Conservation (phyloP, 805 yeast genomes). For the Metschnikowia henanensis region DNA sequence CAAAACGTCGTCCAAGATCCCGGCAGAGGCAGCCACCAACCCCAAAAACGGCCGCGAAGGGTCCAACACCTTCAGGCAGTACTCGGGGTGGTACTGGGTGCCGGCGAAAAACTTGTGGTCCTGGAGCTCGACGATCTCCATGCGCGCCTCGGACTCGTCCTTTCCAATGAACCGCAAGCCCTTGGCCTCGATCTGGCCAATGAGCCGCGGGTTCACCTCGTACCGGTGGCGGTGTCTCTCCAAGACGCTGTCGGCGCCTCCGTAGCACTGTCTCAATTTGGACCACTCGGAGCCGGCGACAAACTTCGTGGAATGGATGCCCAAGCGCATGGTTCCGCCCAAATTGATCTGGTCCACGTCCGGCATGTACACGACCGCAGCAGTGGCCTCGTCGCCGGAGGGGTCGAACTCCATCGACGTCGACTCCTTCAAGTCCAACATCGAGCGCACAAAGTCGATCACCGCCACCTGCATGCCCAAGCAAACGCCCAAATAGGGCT, state of each 20-base stretch:
- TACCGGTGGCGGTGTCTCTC: constrained; percentile 99
- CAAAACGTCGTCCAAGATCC: constrained; percentile 70
- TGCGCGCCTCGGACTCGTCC: constrained; percentile 86
- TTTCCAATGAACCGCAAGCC: constrained; percentile 92
- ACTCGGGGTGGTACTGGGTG: constrained; percentile 98
- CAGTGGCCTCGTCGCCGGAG: constrained; percentile 56
- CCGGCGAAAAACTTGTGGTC: constrained; percentile 91
- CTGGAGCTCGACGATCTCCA: constrained; percentile 88
- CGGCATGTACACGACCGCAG: constrained; percentile 95
- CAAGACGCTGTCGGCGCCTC: constrained; percentile 60
- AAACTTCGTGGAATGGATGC: constrained; percentile 88
- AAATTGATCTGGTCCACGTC: constrained; percentile 93
- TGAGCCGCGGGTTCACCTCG: constrained; percentile 88
- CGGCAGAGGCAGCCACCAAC: constrained; percentile 90
- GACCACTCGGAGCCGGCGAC: constrained; percentile 65
- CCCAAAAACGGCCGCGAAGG: constrained; percentile 98
- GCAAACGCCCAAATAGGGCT: constrained; percentile 96
- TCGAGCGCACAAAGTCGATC: constrained; percentile 85
- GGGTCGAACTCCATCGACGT: constrained; percentile 83
- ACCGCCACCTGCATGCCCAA: constrained; percentile 97
- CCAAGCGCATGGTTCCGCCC: constrained; percentile 99
- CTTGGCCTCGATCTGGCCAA: constrained; percentile 64
- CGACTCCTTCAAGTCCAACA: constrained; percentile 65
- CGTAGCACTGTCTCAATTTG: constrained; percentile 75
- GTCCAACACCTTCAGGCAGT: constrained; percentile 91